Percentiles rank a stretch among this genome's conserved stretches.
These are phyloP conservation scores for Dioscorea cayenensis DNA, from an alignment of 116 monocot species.

Conservation along the genomic window DNA sequence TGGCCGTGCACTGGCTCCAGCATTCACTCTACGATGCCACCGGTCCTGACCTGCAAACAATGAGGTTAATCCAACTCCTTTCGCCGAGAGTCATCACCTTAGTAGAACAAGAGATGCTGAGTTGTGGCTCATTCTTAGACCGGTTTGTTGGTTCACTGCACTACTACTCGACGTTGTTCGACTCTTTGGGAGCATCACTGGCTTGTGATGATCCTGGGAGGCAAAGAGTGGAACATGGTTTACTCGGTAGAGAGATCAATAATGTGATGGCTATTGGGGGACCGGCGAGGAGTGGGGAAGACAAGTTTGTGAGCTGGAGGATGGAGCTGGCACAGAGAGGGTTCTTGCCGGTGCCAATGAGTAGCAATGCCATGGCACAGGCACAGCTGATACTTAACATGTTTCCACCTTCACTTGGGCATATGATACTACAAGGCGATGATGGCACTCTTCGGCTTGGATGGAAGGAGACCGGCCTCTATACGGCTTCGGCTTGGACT, in stretches of 20 bases:
- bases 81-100: constrained; percentile 27
- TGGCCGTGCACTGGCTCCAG: constrained; percentile 45
- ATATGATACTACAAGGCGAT: constrained; percentile 21
- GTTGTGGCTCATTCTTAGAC: constrained; percentile 20
- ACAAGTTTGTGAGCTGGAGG: constrained; percentile 18
- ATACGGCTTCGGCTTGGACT: constrained; percentile 38
- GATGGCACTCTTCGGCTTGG: constrained; percentile 36
- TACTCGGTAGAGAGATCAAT: constrained; percentile 1
- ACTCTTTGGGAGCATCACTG: constrained; percentile 20
- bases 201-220: not conserved
- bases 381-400: constrained; percentile 35
- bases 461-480: constrained; percentile 34
- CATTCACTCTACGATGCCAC: constrained; percentile 43
- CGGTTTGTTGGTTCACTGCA: constrained; percentile 34
- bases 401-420: constrained; percentile 25
- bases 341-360: constrained; percentile 21
- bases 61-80: constrained; percentile 26
- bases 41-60: constrained; percentile 14
- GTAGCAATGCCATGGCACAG: constrained; percentile 26
- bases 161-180: constrained; percentile 42
- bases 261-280: constrained; percentile 18
- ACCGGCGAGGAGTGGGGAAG: constrained; percentile 23
- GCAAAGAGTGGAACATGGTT: constrained; percentile 4
- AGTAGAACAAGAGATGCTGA: constrained; percentile 38
- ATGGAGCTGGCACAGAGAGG: constrained; percentile 13